Conservation (phyloP, 2,329 filamentous ascomycete species). For the Shiraia sp. region DNA sequence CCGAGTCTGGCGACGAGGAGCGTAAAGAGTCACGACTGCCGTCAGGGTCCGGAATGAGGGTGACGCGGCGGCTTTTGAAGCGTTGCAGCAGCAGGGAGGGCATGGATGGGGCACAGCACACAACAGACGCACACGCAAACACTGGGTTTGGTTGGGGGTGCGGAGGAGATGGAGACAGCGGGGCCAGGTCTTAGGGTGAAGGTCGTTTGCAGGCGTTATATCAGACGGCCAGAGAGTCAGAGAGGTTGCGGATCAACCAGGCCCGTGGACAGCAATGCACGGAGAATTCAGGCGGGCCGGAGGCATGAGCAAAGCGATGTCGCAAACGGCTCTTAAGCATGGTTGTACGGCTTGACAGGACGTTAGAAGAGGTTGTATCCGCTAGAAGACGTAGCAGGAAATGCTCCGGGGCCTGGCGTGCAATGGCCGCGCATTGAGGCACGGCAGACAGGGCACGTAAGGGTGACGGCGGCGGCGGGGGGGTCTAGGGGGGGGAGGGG, state of each 20-base stretch:
- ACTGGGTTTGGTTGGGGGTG: too few relatives aligned
- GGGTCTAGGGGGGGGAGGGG: too few relatives aligned
- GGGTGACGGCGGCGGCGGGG: slow-evolving; percentile 27
- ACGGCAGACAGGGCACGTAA: slow-evolving; percentile 36
- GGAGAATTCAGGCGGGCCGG: slow-evolving; percentile 38
- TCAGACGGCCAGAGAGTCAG: slow-evolving; percentile 19
- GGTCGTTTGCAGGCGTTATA: slow-evolving; percentile 32
- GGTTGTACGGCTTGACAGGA: slow-evolving; percentile 43
- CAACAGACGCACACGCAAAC: too few relatives aligned
- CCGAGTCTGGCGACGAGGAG: slow-evolving; percentile 16
- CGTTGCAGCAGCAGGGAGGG: slow-evolving; percentile 37
- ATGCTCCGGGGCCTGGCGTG: slow-evolving; percentile 33
- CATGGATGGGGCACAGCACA: slow-evolving; percentile 35
- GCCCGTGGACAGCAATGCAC: slow-evolving; percentile 32
- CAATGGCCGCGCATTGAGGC: slow-evolving; percentile 27
- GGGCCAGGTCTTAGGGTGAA: slow-evolving; percentile 27
- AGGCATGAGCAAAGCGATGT: slow-evolving; percentile 43
- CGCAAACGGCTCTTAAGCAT: slow-evolving; percentile 44
- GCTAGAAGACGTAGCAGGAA: slow-evolving; percentile 40
- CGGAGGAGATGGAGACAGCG: slow-evolving; percentile 29
- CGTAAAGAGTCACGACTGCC: slow-evolving; percentile 23
- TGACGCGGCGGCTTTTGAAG: slow-evolving; percentile 43
- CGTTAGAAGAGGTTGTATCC: slow-evolving; percentile 46
- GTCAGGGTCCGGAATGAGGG: slow-evolving; percentile 28
- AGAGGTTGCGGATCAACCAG: slow-evolving; percentile 20